Base-by-base conservation (phyloP, 1,139 yeast genomes). In the Dujonia santamariae region DNA sequence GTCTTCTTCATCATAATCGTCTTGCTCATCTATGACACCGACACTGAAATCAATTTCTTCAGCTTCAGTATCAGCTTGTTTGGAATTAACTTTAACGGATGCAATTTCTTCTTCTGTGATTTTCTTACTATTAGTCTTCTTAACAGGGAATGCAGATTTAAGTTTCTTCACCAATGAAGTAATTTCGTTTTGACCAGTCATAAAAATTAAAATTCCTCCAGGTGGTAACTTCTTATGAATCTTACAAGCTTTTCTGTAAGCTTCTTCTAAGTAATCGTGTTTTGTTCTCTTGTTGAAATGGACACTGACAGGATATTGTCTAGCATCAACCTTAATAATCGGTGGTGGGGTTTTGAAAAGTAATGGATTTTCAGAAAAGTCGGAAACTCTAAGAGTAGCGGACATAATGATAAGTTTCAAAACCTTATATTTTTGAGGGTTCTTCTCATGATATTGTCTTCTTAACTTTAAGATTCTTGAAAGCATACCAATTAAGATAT, bases 141-240 rank as follows among this genome's bases (percentile, higher is more conserved):
- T 67, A 40, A 74, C 68, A 3, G 96, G 92, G 49, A 86, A 88
- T 40, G 84, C 83, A 22, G 70, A 63, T 38, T 81, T 67, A 35
- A 94, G 63, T 42, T 68, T 72, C 44, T 80, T 82, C 7, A 90
- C 95, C 59, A 88, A 70, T 4, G 77, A 72, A 6, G 78, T 75
- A 48, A 94, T 94, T 54, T 94, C 99, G 45, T 85, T 84, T 53
- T 90, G 96, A 45, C 98, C 97, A 0, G 98, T 94, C 55, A 94
- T 63, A 54, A 94, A 94, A 7, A 94, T 75, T 43, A 94, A 69
- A 26, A 94, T 92, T 1, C 96, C 97, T 27, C 99, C 99, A 3
- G 90, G 90, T 2, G 98, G 98, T 27, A 94, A 68, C 41, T 72
- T 72, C 44, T 74, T 76, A 52, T 94, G 99, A 36, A 94, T 90